phyloP scores from a whole-genome alignment of 805 yeast species.

The Candida xyloterini region DNA sequence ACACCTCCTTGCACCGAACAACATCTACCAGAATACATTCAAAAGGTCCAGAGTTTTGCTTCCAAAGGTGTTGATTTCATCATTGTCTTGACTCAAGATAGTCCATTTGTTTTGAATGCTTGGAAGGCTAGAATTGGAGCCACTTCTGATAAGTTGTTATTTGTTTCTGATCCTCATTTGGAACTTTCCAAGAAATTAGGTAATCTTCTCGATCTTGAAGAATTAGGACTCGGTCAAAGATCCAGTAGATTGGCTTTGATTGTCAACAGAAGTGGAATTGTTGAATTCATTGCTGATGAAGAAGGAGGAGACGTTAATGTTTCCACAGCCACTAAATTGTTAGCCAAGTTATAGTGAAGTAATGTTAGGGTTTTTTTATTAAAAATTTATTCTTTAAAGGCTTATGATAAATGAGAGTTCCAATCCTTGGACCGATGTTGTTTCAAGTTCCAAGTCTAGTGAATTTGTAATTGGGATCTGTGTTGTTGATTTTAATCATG shows the following conservation, averaged over 20 bases:
- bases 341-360: slow-evolving; percentile 23
- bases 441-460: background rate
- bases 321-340: slow-evolving; percentile 25
- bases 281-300: slow-evolving; percentile 31
- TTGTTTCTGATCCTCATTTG: slow-evolving; percentile 64
- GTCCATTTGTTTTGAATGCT: slow-evolving; percentile 67
- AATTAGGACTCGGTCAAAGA: slow-evolving; percentile 54
- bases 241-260: slow-evolving; percentile 67
- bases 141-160: slow-evolving; percentile 39
- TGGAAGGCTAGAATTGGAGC: slow-evolving; percentile 55
- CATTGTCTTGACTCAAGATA: slow-evolving; percentile 63
- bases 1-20: slow-evolving; percentile 76
- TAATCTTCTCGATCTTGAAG: slow-evolving; percentile 50
- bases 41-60: slow-evolving; percentile 47
- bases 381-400: background rate
- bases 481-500: slow-evolving; percentile 89
- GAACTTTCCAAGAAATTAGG: slow-evolving; percentile 58
- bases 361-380: slow-evolving; percentile 2
- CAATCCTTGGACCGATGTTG: slow-evolving; percentile 4
- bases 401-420: slow-evolving; percentile 2
- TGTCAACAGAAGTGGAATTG: slow-evolving; percentile 46
- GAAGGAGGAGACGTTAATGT: slow-evolving; percentile 28
- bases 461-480: slow-evolving; percentile 73
- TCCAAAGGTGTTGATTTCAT: slow-evolving; percentile 62
- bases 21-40: slow-evolving; percentile 68